Percentiles rank a stretch among this genome's conserved stretches.
phyloP scores from a whole-genome alignment of 169 alveolate genomes.

The Plasmodium coatneyi region DNA sequence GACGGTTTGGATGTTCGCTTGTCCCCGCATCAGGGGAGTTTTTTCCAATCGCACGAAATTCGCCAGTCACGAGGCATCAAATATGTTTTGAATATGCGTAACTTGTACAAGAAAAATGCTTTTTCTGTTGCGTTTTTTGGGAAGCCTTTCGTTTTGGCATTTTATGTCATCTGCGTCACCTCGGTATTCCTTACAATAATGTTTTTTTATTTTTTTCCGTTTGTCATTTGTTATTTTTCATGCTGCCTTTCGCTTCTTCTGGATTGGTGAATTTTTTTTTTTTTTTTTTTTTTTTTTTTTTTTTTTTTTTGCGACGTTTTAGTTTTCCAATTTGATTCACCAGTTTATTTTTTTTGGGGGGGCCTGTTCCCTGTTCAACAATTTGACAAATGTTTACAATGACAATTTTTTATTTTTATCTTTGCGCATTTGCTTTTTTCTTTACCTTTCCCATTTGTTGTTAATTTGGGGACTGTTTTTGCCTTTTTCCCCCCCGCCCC shows the following conservation, averaged over 20 bases:
- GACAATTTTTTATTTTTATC: not conserved
- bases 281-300: not conserved
- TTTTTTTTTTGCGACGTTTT: not conserved
- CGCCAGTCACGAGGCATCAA: not conserved
- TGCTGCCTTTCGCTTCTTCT: not conserved
- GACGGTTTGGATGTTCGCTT: not conserved
- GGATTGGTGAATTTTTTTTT: not conserved
- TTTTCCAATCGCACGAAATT: not conserved
- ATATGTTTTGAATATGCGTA: not conserved
- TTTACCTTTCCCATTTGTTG: no score
- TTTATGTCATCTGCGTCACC: not conserved
- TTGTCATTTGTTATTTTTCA: not conserved
- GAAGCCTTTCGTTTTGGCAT: not conserved
- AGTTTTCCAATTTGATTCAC: not conserved
- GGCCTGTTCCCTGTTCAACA: not conserved
- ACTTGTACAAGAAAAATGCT: not conserved
- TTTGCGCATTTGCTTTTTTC: not conserved
- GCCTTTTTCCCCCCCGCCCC: not conserved
- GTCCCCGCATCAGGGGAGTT: not conserved
- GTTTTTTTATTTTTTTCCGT: not conserved
- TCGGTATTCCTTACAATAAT: not conserved
- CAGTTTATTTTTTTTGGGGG: not conserved
- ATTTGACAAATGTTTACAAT: not conserved
- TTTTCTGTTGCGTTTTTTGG: not conserved
- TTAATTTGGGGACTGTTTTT: not conserved